Conservation (phyloP, 345 rosid species). For the Ceriops decandra region DNA sequence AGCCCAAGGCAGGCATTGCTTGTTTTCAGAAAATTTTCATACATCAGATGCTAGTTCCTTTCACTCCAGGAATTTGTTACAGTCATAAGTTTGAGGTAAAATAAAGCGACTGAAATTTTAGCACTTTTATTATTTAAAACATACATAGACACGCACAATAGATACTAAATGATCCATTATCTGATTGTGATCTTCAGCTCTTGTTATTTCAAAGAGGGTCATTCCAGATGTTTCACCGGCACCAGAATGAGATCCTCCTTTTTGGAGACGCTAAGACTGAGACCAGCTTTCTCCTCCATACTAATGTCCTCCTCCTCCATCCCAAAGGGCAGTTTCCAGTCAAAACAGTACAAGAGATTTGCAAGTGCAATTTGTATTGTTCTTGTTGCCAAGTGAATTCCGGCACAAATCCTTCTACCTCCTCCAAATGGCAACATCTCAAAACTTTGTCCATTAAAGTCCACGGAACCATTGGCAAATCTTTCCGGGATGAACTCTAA, state of each 20-base stretch:
- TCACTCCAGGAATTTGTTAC: no score
- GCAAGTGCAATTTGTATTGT: constrained; percentile 33
- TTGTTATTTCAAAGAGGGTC: no score
- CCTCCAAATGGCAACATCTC: constrained; percentile 53
- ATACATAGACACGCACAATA: no score
- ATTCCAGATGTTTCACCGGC: constrained; percentile 18
- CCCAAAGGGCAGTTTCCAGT: constrained; percentile 42
- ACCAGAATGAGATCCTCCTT: constrained; percentile 31
- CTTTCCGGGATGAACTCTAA: constrained; percentile 43
- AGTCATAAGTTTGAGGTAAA: no score
- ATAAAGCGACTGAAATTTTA: no score
- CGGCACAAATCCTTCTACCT: constrained; percentile 55
- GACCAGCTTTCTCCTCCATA: constrained; percentile 36
- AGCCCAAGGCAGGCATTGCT: no score
- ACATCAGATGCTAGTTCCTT: no score
- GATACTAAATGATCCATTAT: no score
- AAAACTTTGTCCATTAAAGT: constrained; percentile 44
- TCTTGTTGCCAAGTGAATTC: constrained; percentile 29
- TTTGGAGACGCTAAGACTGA: constrained; percentile 12
- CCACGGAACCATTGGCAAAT: constrained; percentile 33
- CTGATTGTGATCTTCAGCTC: no score
- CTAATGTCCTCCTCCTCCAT: constrained; percentile 23
- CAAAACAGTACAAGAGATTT: constrained; percentile 36
- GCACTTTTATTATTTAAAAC: no score
- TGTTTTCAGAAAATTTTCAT: no score